These are phyloP conservation scores for Xylariaceae sp. DNA, from an alignment of 2,329 filamentous ascomycete genomes.

Conservation along the genomic window DNA sequence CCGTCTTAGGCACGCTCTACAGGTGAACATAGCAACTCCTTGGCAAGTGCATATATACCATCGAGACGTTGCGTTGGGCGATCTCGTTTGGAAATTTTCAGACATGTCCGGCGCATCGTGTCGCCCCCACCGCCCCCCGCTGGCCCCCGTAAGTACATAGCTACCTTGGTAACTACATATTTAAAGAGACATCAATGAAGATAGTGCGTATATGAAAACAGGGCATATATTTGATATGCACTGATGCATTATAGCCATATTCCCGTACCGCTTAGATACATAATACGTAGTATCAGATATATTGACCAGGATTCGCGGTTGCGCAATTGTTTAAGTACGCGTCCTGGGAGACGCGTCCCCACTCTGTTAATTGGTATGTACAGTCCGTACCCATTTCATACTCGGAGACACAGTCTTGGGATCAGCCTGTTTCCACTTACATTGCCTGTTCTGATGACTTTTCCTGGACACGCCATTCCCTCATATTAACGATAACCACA, in stretches of 20 bases:
- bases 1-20: constrained; percentile 36
- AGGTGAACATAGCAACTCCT: constrained; percentile 37
- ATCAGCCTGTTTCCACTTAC: background rate
- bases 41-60: background rate
- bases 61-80: background rate
- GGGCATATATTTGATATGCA: too few species aligned
- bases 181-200: too few species aligned
- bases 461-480: background rate
- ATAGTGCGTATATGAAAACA: too few species aligned
- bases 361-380: constrained; percentile 13
- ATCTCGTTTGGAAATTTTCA: constrained; percentile 7
- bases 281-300: background rate
- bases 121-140: background rate
- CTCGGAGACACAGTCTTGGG: constrained; percentile 3
- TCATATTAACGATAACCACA: background rate
- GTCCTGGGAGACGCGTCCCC: constrained; percentile 28
- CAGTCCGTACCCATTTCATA: background rate
- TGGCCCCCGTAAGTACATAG: background rate
- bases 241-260: background rate
- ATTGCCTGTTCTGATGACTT: constrained; percentile 1
- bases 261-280: background rate
- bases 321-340: constrained; percentile 10
- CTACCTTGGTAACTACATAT: too few species aligned
- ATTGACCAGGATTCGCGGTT: constrained; percentile 25
- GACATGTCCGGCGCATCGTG: background rate